Base-by-base conservation (phyloP, 371 early-diverging fungal genomes). In the Pancytospora philotis region DNA sequence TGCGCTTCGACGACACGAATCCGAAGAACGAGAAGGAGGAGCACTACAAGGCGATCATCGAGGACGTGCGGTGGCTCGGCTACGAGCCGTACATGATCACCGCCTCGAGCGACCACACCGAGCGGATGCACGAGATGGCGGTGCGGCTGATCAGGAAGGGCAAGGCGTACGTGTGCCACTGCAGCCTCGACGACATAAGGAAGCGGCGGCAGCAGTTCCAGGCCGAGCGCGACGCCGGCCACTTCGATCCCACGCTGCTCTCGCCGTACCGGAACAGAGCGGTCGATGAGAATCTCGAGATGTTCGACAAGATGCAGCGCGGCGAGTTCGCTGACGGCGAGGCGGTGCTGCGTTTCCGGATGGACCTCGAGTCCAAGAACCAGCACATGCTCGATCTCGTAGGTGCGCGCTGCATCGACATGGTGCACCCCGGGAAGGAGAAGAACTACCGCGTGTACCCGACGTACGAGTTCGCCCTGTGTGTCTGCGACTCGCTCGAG, bases 1-100 rank as follows among this genome's bases (percentile, higher is more conserved):
- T 98, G 73, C 87, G 99, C 68, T 98, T 90, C 76, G 96, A 95
- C 79, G 96, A 97, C 82, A 98, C 98, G 52, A 98, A 98, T 79
- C 98, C 98, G 28, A 90, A 87, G 81, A 92, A 95, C 22, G 99
- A 98, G 78, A 92, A 95, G 81, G 88, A 90, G 69, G 84, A 86
- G 57, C 96, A 93, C 81, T 93, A 94, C 72, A 83, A 83, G 16
- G 88, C 92, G n/a, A 97, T 98, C 73, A 76, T 87, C 52, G 93
- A 97, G 63, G 88, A 90, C 36, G 85, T 97, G 30, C 79, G 85
- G 75, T 98, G 98, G 98, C 87, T 98, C 45, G 98, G 97, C 22
- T 97, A 90, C 79, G 84, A 85, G 68, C 97, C 97, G n/a, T 84
- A 80, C 75, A 85, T 86, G 80, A 85, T 97, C 60, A 92, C 95